These are phyloP conservation scores for Trebouxia sp. DNA, from an alignment of 139 green algal species.

Conservation along the genomic window DNA sequence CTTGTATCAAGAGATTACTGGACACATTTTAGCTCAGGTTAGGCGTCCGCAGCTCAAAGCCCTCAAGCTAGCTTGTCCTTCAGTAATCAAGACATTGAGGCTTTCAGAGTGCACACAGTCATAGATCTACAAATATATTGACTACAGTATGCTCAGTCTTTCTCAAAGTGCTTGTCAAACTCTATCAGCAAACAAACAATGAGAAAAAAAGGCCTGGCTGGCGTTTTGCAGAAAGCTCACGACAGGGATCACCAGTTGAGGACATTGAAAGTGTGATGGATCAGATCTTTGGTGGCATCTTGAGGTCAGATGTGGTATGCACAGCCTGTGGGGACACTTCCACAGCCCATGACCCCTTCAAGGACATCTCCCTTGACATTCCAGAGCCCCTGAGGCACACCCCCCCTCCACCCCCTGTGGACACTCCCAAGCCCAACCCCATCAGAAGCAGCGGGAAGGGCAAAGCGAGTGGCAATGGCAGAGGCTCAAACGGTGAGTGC, in stretches of 20 bases:
- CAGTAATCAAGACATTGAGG: no score
- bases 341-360: slow-evolving; percentile 82
- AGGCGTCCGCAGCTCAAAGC: no score
- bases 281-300: slow-evolving; percentile 72
- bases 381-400: neutral
- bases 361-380: slow-evolving; percentile 86
- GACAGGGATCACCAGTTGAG: slow-evolving; percentile 6
- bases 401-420: slow-evolving; percentile 26
- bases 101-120: no score
- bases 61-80: no score
- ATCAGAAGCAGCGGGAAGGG: neutral
- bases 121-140: no score
- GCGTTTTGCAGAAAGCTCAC: slow-evolving; percentile 2
- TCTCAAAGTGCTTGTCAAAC: no score
- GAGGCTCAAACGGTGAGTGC: neutral
- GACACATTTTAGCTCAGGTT: no score
- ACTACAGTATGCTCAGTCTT: no score
- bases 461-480: neutral
- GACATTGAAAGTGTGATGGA: slow-evolving; percentile 39
- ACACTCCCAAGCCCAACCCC: slow-evolving; percentile 1
- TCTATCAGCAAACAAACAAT: no score
- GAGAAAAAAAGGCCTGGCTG: no score
- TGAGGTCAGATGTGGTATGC: slow-evolving; percentile 87
- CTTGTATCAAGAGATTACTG: no score
- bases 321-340: slow-evolving; percentile 73